Conservation (phyloP, 2,329 filamentous ascomycete species). For the Ceratocystis destructans region DNA sequence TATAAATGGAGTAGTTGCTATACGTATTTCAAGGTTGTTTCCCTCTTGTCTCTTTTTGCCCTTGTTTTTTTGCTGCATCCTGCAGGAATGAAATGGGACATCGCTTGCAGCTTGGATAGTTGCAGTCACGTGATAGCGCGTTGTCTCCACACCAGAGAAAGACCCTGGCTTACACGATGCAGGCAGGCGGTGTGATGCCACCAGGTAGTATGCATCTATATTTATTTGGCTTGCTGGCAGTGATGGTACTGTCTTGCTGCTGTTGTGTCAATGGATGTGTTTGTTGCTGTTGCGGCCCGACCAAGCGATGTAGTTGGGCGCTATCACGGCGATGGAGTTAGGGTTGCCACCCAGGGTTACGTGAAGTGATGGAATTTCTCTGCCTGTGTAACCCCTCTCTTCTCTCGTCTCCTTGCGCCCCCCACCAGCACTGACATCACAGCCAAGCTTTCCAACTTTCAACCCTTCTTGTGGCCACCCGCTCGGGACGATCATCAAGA, state of each 20-base stretch:
- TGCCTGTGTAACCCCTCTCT: neutral
- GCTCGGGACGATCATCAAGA: neutral
- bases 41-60: neutral
- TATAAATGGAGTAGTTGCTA: conserved; percentile 18
- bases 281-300: too few species aligned
- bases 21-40: neutral
- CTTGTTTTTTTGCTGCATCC: neutral
- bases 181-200: neutral
- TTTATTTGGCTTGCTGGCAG: too few species aligned
- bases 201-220: neutral
- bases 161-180: too few species aligned
- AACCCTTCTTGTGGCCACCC: neutral
- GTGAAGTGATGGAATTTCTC: too few species aligned
- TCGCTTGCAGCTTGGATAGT: neutral
- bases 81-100: neutral
- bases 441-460: neutral
- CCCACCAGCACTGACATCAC: neutral
- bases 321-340: too few species aligned
- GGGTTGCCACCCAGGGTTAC: too few species aligned
- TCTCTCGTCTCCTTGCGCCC: neutral
- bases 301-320: too few species aligned
- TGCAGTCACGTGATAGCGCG: neutral
- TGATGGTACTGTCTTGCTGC: too few species aligned
- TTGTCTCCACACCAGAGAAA: neutral
- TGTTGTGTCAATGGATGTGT: too few species aligned